Evolutionary conservation across 805 yeast genomes (phyloP), one percentile per base, ranked within the genome.

Genomic region (Nakazawaea wickerhamii): DNA sequence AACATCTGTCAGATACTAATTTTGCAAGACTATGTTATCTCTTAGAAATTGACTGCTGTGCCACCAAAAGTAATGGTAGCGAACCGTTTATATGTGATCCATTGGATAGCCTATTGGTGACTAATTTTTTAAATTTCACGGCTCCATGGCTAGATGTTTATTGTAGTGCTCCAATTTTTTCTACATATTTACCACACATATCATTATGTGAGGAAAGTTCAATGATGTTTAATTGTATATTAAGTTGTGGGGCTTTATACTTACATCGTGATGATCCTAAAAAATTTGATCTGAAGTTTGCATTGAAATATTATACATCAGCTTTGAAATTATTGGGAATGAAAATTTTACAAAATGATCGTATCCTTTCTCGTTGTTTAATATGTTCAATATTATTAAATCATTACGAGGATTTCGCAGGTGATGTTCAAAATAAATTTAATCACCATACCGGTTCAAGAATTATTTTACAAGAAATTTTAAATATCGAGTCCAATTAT

Each of bases 191-290:
- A 13, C 28, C 45, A 10, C 42, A 43, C 17, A 13, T 42, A 8
- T 23, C 50, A n/a, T 27, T 45, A 10, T 28, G 36, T 10, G 48
- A 48, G 19, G 46, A 42, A 1, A 26, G 42, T 22, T 36, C 41
- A 21, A 36, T 48, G 30, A 40, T 48, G 32, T 36, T 21, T 9
- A 45, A 40, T 36, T 42, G 44, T 32, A 34, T 48, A 5, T 45
- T 42, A 35, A 44, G 48, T 32, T 45, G 45, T 22, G 41, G 46
- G n/a, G 48, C 48, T n/a, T 44, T 48, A 26, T 45, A 28, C 19
- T 28, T 48, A 21, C 50, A 45, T 27, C 26, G 47, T 4, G 41
- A 37, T 10, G 15, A 40, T 15, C 48, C 50, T n/a, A 32, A 38
- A 8, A 36, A 22, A 4, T 48, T 38, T 31, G 47, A 39, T 26